Percentiles rank a stretch among this genome's conserved stretches.
Evolutionary conservation across 2,329 filamentous ascomycete genomes (phyloP).

Genomic region (Botrytis elliptica): DNA sequence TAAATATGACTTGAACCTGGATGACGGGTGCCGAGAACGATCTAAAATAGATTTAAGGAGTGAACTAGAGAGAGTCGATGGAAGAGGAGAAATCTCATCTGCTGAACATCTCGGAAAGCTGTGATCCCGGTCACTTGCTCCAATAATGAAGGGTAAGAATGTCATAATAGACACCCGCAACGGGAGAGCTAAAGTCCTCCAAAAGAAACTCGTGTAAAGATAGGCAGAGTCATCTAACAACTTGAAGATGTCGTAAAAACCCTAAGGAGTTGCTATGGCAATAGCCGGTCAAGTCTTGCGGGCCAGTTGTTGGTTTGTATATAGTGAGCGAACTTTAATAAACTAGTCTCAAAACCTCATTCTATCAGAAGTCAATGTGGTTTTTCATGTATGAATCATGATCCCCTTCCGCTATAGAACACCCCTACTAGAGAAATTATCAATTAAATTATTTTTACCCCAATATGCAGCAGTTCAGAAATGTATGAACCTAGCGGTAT

Average conservation of each 20-base stretch:
- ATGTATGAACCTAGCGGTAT: not conserved
- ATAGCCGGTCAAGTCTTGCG: not conserved
- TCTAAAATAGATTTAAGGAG: not conserved
- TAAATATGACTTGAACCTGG: not conserved
- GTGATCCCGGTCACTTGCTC: not conserved
- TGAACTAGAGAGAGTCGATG: not conserved
- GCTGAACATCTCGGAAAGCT: not conserved
- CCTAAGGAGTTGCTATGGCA: fast-evolving
- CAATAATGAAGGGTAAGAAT: not conserved
- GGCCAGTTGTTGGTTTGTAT: not conserved
- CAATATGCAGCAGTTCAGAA: not conserved
- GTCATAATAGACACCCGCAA: not conserved
- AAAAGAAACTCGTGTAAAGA: not conserved
- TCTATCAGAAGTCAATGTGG: not conserved
- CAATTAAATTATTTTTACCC: not conserved
- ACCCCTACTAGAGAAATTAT: not conserved
- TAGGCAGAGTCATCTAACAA: not conserved
- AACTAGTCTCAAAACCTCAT: not conserved
- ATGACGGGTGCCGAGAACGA: not conserved
- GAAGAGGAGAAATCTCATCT: not conserved
- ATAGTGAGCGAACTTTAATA: not conserved
- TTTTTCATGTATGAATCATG: too few species aligned
- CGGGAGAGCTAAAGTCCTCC: not conserved
- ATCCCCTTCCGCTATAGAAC: not conserved
- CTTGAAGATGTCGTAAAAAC: not conserved